phyloP scores from a whole-genome alignment of 2,329 filamentous ascomycete genomes.

The Alternaria metachromatica region DNA sequence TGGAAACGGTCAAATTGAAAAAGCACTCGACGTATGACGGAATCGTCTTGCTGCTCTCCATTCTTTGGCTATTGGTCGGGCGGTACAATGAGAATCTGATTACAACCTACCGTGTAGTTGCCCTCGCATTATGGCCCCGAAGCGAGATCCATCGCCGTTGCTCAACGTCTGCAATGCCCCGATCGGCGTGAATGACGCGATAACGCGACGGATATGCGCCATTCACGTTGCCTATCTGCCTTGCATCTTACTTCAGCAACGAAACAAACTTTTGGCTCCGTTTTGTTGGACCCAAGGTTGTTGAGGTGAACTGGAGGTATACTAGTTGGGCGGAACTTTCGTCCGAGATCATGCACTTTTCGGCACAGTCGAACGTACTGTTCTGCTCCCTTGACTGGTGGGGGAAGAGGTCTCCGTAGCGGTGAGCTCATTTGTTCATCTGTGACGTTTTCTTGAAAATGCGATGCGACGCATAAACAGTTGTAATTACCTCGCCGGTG shows the following conservation, averaged over 20 bases:
- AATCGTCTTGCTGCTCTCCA: not conserved
- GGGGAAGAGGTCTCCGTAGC: not conserved
- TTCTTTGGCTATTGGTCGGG: not conserved
- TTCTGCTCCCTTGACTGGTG: not conserved
- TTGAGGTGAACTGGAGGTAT: not conserved
- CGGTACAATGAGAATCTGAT: not conserved
- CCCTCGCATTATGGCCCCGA: not conserved
- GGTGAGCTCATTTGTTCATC: not conserved
- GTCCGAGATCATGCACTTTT: not conserved
- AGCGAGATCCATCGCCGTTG: not conserved
- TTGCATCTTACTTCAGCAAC: not conserved
- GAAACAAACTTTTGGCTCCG: not conserved
- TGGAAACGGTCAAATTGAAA: not conserved
- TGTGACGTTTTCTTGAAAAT: not conserved
- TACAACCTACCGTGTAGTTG: not conserved
- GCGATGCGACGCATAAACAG: not conserved
- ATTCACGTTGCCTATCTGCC: not conserved
- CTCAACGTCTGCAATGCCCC: not conserved
- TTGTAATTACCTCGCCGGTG: not conserved
- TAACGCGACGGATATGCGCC: not conserved
- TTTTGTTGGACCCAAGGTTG: not conserved
- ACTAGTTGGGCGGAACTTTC: not conserved
- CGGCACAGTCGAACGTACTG: not conserved
- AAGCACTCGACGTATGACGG: not conserved
- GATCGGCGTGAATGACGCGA: not conserved